Conservation (phyloP, 352 stramenopile species). For the Albugo candida region DNA sequence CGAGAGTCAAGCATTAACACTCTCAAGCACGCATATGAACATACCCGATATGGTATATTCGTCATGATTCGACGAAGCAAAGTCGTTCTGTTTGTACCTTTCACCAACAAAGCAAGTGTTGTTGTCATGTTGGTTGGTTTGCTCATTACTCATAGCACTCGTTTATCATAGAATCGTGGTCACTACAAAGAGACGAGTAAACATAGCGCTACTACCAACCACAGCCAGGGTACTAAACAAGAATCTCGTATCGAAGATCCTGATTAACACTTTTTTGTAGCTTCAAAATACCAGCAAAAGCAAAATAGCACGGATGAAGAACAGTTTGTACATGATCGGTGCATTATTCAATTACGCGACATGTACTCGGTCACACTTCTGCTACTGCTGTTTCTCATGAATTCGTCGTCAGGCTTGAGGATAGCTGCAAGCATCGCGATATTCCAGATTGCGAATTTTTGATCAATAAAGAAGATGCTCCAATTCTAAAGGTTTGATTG, state of each 20-base stretch:
- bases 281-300: conserved; percentile 14
- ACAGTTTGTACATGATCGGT: conserved; percentile 96
- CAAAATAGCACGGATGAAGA: conserved; percentile 78
- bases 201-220: conserved; percentile 62
- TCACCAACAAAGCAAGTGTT: conserved; percentile 87
- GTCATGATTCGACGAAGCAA: conserved; percentile 93
- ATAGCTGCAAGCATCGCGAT: conserved; percentile 84
- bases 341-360: conserved; percentile 89
- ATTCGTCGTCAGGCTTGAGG: conserved; percentile 50
- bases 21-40: conserved; percentile 94
- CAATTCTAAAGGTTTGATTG: conserved; percentile 86
- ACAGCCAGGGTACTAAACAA: conserved; percentile 55
- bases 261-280: too few species aligned
- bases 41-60: conserved; percentile 97
- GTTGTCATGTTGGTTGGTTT: conserved; percentile 23
- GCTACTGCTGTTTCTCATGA: background rate
- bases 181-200: conserved; percentile 35
- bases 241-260: too few species aligned
- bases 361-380: conserved; percentile 32
- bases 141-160: conserved; percentile 16
- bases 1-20: conserved; percentile 86
- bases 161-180: conserved; percentile 4
- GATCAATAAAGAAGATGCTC: conserved; percentile 99
- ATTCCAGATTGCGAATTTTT: conserved; percentile 99
- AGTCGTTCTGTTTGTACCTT: conserved; percentile 93